phyloP scores from a whole-genome alignment of 257 asterid genomes.

The Solanum bulbocastanum region DNA sequence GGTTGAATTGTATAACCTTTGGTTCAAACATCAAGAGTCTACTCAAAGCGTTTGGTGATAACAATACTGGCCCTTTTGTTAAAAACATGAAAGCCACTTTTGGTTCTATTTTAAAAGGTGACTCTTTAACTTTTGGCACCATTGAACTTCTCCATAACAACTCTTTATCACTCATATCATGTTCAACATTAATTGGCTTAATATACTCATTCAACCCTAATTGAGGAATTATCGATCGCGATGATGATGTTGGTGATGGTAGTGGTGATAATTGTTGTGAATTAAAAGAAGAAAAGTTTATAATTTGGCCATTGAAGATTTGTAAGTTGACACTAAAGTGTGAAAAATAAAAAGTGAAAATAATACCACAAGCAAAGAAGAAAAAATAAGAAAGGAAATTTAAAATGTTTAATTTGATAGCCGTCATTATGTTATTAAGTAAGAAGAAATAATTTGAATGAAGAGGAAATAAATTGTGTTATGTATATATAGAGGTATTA shows the following conservation, averaged over 20 bases:
- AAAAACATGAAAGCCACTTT: constrained; percentile 40
- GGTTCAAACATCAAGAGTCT: too few species aligned
- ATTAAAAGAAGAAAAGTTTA: constrained; percentile 17
- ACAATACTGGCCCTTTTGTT: constrained; percentile 18
- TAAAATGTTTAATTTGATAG: not conserved
- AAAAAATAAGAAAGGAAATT: constrained; percentile 21
- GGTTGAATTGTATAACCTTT: too few species aligned
- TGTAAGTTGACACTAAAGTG: constrained; percentile 42
- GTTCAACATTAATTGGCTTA: constrained; percentile 14
- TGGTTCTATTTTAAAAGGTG: constrained; percentile 17
- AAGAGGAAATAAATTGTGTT: not conserved
- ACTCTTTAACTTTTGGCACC: constrained; percentile 22
- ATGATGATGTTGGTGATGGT: not conserved
- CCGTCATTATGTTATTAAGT: constrained; percentile 8
- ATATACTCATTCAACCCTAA: not conserved
- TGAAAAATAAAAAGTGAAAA: constrained; percentile 39
- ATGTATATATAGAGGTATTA: not conserved
- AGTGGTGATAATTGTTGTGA: not conserved
- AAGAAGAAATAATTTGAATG: not conserved
- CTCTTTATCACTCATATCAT: constrained; percentile 47
- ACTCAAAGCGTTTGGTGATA: too few species aligned
- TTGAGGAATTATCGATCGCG: not conserved
- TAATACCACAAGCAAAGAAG: constrained; percentile 32
- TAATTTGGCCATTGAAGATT: constrained; percentile 28
- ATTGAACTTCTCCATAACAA: constrained; percentile 46